A percentile compares a stretch with the other conserved stretches of the same genome.
Evolutionary conservation across 129 eudicot species (phyloP).

Genomic region (Helianthus annuus): DNA sequence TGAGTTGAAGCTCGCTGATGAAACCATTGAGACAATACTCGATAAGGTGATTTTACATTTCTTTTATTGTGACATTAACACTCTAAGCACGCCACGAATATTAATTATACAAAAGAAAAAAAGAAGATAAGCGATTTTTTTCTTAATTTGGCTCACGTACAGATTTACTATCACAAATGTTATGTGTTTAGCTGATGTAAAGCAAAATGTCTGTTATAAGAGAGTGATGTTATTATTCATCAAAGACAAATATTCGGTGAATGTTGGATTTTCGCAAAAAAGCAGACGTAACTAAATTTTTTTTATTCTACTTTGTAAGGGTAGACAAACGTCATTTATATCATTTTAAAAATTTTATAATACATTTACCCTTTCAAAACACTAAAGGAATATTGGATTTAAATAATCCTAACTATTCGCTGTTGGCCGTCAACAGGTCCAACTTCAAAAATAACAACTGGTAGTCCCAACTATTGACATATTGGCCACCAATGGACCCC

Average conservation of each 20-base stretch:
- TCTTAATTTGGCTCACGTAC: neutral
- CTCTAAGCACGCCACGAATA: neutral
- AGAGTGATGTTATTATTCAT: neutral
- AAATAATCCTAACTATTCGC: too few relatives aligned
- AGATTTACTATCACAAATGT: neutral
- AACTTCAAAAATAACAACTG: too few relatives aligned
- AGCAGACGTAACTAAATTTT: neutral
- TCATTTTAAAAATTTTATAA: too few relatives aligned
- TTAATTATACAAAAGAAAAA: neutral
- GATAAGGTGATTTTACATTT: constrained; percentile 61
- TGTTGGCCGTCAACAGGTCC: too few relatives aligned
- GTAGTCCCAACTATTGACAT: too few relatives aligned
- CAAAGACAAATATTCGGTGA: neutral
- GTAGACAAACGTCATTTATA: too few relatives aligned
- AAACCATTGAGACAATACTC: constrained; percentile 73
- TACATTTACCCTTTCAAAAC: too few relatives aligned
- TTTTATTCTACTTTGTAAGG: too few relatives aligned
- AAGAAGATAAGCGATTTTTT: neutral
- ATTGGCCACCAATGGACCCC: too few relatives aligned
- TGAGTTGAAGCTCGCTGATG: constrained; percentile 91
- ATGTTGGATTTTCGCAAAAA: neutral
- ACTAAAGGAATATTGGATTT: too few relatives aligned
- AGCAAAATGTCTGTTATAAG: neutral
- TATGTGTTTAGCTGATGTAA: neutral
- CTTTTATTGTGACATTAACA: neutral